These are phyloP conservation scores for Diversispora epigaea DNA, from an alignment of 192 early-diverging fungal genomes.

Conservation along the genomic window DNA sequence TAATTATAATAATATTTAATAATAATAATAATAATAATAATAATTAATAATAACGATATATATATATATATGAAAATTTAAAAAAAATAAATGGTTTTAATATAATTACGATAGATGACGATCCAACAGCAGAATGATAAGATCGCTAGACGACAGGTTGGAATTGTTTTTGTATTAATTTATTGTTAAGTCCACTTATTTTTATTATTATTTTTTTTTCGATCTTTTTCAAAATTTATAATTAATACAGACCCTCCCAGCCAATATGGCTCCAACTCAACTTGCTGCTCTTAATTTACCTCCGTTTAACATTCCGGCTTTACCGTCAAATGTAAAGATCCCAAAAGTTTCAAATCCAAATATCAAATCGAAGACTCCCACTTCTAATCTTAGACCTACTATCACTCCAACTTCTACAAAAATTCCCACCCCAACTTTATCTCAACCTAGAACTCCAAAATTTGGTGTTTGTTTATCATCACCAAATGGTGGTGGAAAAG, in stretches of 20 bases:
- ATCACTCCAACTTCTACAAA: constrained; percentile 25
- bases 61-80: background rate
- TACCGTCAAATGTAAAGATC: constrained; percentile 15
- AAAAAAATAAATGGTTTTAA: constrained; percentile 3
- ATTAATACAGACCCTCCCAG: constrained; percentile 25
- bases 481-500: background rate
- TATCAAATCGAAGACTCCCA: constrained; percentile 14
- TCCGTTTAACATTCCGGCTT: constrained; percentile 13
- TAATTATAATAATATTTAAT: too few relatives aligned
- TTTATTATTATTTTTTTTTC: background rate
- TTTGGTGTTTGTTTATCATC: constrained; percentile 5
- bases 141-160: constrained; percentile 24
- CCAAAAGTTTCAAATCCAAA: constrained; percentile 10
- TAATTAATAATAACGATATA: too few relatives aligned
- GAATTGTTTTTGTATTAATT: background rate
- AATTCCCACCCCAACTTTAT: constrained; percentile 28
- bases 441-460: constrained; percentile 13
- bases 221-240: background rate
- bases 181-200: background rate
- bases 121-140: constrained; percentile 7
- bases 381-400: background rate
- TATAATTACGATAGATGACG: constrained; percentile 6
- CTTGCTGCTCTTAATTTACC: background rate
- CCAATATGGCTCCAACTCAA: background rate
- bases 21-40: too few relatives aligned